Conservation (phyloP, 345 rosid species). For the Citrus mangshanensis region DNA sequence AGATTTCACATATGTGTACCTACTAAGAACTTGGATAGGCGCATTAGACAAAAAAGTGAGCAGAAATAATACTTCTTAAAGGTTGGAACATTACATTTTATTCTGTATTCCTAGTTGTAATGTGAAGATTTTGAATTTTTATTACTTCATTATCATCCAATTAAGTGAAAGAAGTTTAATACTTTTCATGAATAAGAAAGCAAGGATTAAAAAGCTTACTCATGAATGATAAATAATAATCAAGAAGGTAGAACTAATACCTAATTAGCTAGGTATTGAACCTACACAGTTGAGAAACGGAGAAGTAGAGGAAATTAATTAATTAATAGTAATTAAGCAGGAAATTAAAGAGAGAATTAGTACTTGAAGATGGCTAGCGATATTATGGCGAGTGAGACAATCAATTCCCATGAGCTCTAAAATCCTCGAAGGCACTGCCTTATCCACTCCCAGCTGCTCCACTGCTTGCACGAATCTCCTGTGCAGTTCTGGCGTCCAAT, state of each 20-base stretch:
- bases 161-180: neutral
- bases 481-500: constrained; percentile 97
- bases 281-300: too few relatives aligned
- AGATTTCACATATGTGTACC: too few relatives aligned
- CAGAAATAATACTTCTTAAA: neutral
- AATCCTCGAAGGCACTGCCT: constrained; percentile 96
- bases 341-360: neutral
- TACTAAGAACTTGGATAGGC: too few relatives aligned
- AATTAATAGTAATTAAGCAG: neutral
- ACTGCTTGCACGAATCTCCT: constrained; percentile 91
- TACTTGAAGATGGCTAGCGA: constrained; percentile 98
- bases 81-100: neutral
- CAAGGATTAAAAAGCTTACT: neutral
- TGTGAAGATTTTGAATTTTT: neutral
- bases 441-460: constrained; percentile 91
- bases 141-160: neutral
- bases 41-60: neutral
- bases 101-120: neutral
- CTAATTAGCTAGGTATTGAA: neutral
- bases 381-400: constrained; percentile 93
- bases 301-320: too few relatives aligned
- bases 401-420: constrained; percentile 87
- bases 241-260: neutral
- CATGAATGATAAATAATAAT: too few relatives aligned
- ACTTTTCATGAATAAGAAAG: neutral